These are phyloP conservation scores for Symmetrospora coprosmae DNA, from an alignment of 768 basidiomycete genomes.

Conservation along the genomic window DNA sequence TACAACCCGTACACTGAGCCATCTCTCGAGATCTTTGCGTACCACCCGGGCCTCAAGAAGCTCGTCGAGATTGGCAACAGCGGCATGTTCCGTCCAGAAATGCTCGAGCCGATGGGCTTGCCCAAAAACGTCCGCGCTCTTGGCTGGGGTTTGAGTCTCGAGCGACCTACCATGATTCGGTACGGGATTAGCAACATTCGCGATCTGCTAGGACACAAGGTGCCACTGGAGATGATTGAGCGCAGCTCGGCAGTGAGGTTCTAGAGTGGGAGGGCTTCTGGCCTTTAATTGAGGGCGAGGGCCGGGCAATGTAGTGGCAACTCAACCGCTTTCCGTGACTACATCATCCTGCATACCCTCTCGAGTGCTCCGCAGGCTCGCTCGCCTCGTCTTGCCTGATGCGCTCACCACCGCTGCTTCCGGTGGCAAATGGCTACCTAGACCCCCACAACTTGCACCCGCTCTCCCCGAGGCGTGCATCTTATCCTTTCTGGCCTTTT, in stretches of 20 bases:
- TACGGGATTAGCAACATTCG: conserved; percentile 97
- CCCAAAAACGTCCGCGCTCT: conserved; percentile 91
- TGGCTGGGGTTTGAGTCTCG: conserved; percentile 88
- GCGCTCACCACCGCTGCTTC: too few relatives aligned
- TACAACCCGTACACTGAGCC: conserved; percentile 45
- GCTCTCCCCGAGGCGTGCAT: too few relatives aligned
- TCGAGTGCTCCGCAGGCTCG: too few relatives aligned
- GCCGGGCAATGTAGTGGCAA: too few relatives aligned
- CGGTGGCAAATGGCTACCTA: too few relatives aligned
- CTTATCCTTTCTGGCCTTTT: conserved; percentile 46
- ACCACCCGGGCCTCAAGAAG: conserved; percentile 79
- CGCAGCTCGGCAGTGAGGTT: conserved; percentile 31
- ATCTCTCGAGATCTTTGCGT: conserved; percentile 94
- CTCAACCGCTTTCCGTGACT: too few relatives aligned
- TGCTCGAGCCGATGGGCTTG: conserved; percentile 98
- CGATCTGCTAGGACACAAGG: conserved; percentile 93
- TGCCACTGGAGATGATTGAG: conserved; percentile 37
- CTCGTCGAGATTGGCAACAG: conserved; percentile 95
- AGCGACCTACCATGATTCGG: conserved; percentile 98
- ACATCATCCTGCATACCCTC: too few relatives aligned
- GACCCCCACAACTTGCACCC: too few relatives aligned
- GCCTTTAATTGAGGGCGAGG: too few relatives aligned
- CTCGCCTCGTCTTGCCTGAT: too few relatives aligned
- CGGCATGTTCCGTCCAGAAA: conserved; percentile 98
- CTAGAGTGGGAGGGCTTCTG: too few relatives aligned